These are phyloP conservation scores for Cladosporium halotolerans DNA, from an alignment of 2,329 filamentous ascomycete species.

Conservation along the genomic window DNA sequence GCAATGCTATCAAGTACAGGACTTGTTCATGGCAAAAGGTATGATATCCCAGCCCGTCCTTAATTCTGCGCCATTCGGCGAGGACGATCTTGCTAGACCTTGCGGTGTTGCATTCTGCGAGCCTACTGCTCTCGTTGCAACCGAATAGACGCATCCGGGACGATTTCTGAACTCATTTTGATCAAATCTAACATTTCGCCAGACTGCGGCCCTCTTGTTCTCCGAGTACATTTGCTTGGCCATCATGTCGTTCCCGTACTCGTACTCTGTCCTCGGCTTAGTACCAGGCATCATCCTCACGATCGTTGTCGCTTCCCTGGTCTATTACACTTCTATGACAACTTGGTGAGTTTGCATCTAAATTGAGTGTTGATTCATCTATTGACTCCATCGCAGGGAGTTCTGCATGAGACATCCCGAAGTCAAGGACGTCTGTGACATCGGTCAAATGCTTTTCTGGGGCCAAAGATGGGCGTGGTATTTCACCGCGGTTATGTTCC, in stretches of 20 bases:
- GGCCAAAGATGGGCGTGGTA: constrained; percentile 67
- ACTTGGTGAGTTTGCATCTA: constrained; percentile 45
- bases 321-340: constrained; percentile 74
- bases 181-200: constrained; percentile 10
- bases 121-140: not conserved
- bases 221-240: constrained; percentile 90
- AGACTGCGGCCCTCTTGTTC: constrained; percentile 84
- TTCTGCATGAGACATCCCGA: constrained; percentile 89
- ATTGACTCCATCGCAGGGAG: constrained; percentile 53
- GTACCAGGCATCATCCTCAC: constrained; percentile 84
- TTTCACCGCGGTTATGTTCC: constrained; percentile 74
- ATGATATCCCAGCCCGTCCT: not conserved
- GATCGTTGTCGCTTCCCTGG: constrained; percentile 66
- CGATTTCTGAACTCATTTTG: not conserved
- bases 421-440: constrained; percentile 86
- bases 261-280: constrained; percentile 78
- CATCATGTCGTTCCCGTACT: constrained; percentile 96
- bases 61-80: not conserved
- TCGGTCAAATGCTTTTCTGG: constrained; percentile 94
- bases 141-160: no score
- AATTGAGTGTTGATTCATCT: constrained; percentile 13
- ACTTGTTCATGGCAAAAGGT: constrained; percentile 93
- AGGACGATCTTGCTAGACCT: not conserved
- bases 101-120: not conserved
- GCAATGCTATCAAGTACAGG: constrained; percentile 79